Evolutionary conservation across 768 basidiomycete genomes (phyloP), one percentile per base, ranked within the genome.

Genomic region (Plicaturopsis crispa): DNA sequence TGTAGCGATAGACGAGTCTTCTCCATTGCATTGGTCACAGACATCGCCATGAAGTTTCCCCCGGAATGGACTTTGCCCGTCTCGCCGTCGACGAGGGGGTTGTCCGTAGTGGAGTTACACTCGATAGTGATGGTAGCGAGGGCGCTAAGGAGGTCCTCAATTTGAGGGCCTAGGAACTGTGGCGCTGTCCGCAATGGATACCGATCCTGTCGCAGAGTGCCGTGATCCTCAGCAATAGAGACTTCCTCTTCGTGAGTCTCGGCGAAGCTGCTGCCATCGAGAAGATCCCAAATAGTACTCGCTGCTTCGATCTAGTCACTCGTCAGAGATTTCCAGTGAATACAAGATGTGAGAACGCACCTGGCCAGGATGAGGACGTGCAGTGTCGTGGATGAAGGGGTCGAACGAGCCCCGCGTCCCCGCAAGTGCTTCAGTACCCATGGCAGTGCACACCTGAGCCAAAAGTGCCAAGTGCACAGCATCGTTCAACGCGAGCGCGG

Each of bases 51-150:
- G 63, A 74, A 72, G 51, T 72, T 71, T 13, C 67, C 69, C 19
- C 84, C 85, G 45, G 85, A 78, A 52, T 87, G 80, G 11, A 84
- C 68, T 24, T 65, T 55, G 3, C 74, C 75, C 20, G 75, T 75
- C 38, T 80, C 71, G 14, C 74, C 73, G 50, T 87, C 82, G 41
- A 87, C 66, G 28, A 89, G 70, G 8, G 86, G 86, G 52, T 89
- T 89, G 50, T 89, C 86, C 78, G 46, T 55, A 85, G 82, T 87
- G 14, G 83, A 83, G 54, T 87, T 87, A 61, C 80, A 80, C 59
- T 89, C 86, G 43, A 73, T 69, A 4, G 76, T 75, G 30, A 88
- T 62, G 13, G 73, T 59, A 1, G 67, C 56, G 30, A 78, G 63
- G 0, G 85, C 75, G 19, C 73, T 58, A 10, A 84, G 59, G 38